Evolutionary conservation across 352 stramenopile species (phyloP), one percentile per base, ranked within the genome.

Genomic region (Phytophthora sansomeana): DNA sequence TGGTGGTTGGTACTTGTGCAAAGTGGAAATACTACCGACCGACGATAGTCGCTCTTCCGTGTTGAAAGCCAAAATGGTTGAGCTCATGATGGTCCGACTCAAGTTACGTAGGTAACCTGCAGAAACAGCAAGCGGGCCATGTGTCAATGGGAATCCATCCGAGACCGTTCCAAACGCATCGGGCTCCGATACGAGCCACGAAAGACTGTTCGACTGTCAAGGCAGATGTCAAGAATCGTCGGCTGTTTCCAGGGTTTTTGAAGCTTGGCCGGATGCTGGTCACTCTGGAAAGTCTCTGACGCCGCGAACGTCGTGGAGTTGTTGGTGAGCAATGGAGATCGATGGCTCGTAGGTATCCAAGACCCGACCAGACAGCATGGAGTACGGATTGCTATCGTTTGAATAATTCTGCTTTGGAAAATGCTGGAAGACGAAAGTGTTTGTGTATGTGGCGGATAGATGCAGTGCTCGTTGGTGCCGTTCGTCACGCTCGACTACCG

Each of bases 131-230:
- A 29, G 24, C 30, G 6, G 36, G 11, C 47, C 48, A 59, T 52
- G 47, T 52, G 58, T 8, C 13, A 7, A 8, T 24, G 38, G 10
- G 47, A 54, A 64, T 50, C 56, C 56, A 57, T 47, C 55, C 14
- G 55, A 63, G 35, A 50, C 44, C 55, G 13, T 41, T 63, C 57
- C 57, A 58, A 43, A 58, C 28, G 35, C 36, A 57, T 64, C 47
- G 56, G 43, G 47, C 32, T 64, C 56, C 44, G 36, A 26, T 65
- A 44, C 46, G 47, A 35, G 51, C 51, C 51, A 58, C 51, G 51
- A 58, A 47, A 58, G 35, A 48, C 49, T 36, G 33, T 24, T 49
- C 24, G 29, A 61, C n/a, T 48, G 36, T 13, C 17, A 19, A 53
- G 17, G 44, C 55, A 47, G 13, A 48, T 47, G 43, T n/a, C 42